Evolutionary conservation across 306 rosid genomes (phyloP), one percentile per base, ranked within the genome.

Genomic region (Dicorynia guianensis): DNA sequence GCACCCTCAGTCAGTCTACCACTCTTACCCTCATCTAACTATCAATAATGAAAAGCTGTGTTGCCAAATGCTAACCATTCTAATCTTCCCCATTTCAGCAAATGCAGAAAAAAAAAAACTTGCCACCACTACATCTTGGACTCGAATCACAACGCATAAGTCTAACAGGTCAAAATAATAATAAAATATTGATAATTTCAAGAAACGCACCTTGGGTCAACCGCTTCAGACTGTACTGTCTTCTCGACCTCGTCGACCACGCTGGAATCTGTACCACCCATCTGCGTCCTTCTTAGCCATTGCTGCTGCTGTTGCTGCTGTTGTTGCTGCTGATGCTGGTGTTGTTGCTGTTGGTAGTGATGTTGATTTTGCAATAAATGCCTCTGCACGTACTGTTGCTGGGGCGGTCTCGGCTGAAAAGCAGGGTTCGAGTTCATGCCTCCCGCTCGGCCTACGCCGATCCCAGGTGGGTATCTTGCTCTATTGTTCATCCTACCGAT

Each of bases 161-260:
- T 8, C 34, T 5, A 43, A 60, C 25, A 42, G 30, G 30, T 25
- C 30, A 25, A 25, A 25, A 1, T 25, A 25, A 2, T 25, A 8
- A 44, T 6, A 6, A 62, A 33, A 62, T 35, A 15, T 5, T 10
- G 54, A 7, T 12, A 3, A 17, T 61, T 54, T 47, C 49, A 60
- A 11, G 53, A 71, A 65, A 79, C 63, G n/a, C 72, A 95, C 99
- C 97, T 92, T 20, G 91, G 63, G 71, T 92, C 97, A 1, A 82
- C 87, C 5, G 93, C 93, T 86, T 92, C 99, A 25, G 96, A 92
- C 90, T 92, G 99, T 78, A 96, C 97, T 36, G 97, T 96, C 97
- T 96, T 96, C 83, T 96, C 99, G 15, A 96, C 98, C 89, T 92
- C 99, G 48, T 92, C 99, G 2, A 82, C 82, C 42, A 61, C 82